Evolutionary conservation across 2,329 filamentous ascomycete species (phyloP).

Genomic region (Zasmidium angulare): DNA sequence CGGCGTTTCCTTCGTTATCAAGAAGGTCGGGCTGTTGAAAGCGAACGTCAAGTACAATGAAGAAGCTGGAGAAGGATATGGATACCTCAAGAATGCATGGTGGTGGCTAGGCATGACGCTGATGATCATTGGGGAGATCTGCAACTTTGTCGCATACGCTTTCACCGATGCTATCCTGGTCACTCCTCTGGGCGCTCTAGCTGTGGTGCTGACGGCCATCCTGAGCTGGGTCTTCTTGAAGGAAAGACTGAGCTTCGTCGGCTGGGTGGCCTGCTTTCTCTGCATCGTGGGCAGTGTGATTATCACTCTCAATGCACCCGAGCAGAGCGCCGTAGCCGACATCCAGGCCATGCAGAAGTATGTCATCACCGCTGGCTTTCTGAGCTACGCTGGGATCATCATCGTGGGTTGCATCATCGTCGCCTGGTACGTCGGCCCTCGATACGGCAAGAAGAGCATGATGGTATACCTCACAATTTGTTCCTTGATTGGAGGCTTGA

Average conservation of each 20-base stretch:
- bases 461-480: slow-evolving; percentile 95
- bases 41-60: slow-evolving; percentile 97
- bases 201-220: slow-evolving; percentile 88
- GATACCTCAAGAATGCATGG: slow-evolving; percentile 89
- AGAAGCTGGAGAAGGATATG: slow-evolving; percentile 92
- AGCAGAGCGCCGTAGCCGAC: slow-evolving; percentile 76
- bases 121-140: slow-evolving; percentile 95
- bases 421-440: slow-evolving; percentile 77
- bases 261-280: slow-evolving; percentile 92
- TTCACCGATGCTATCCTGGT: slow-evolving; percentile 97
- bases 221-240: slow-evolving; percentile 94
- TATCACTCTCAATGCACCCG: slow-evolving; percentile 90
- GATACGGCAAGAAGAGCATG: slow-evolving; percentile 96
- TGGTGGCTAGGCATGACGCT: slow-evolving; percentile 97
- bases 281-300: slow-evolving; percentile 92
- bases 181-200: slow-evolving; percentile 84
- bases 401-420: slow-evolving; percentile 70
- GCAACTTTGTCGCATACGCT: slow-evolving; percentile 95
- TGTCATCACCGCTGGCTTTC: slow-evolving; percentile 82
- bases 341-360: slow-evolving; percentile 92
- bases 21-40: slow-evolving; percentile 86
- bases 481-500: slow-evolving; percentile 89
- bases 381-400: slow-evolving; percentile 80
- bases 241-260: slow-evolving; percentile 90
- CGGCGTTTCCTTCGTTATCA: slow-evolving; percentile 90